Conservation (phyloP, 495 filamentous ascomycete species). For the Pyrenula massariospora region DNA sequence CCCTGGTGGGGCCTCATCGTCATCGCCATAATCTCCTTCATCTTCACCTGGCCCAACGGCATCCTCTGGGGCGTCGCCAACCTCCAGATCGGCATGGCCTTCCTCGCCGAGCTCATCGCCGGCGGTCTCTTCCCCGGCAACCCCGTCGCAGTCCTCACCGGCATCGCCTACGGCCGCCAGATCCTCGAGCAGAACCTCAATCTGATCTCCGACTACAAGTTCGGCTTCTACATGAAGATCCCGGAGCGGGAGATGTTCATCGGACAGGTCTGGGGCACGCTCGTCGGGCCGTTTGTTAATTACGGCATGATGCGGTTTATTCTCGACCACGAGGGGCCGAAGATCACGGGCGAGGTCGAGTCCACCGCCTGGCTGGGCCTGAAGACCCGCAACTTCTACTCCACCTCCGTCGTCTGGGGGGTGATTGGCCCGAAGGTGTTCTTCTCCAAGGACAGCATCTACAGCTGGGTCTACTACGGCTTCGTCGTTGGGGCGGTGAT, state of each 20-base stretch:
- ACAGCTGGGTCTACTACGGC: slow-evolving; percentile 33
- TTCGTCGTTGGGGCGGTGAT: slow-evolving; percentile 36
- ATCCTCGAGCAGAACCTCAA: slow-evolving; percentile 14
- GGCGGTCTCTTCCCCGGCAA: slow-evolving; percentile 69
- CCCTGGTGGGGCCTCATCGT: slow-evolving; percentile 69
- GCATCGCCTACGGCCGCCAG: slow-evolving; percentile 59
- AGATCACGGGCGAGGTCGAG: slow-evolving; percentile 6
- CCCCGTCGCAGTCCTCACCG: slow-evolving; percentile 83
- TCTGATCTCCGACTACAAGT: slow-evolving; percentile 21
- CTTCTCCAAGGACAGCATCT: slow-evolving; percentile 36
- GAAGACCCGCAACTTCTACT: slow-evolving; percentile 9
- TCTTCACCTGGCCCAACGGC: slow-evolving; percentile 74
- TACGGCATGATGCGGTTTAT: slow-evolving; percentile 27
- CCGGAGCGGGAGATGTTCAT: slow-evolving; percentile 27
- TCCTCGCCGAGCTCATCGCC: slow-evolving; percentile 68
- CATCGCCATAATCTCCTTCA: slow-evolving; percentile 53
- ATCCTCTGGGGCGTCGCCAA: slow-evolving; percentile 86
- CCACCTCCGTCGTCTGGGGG: slow-evolving; percentile 24
- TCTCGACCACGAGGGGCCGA: slow-evolving; percentile 16
- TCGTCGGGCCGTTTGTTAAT: slow-evolving; percentile 28
- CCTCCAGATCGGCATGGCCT: slow-evolving; percentile 65
- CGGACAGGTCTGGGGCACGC: slow-evolving; percentile 27
- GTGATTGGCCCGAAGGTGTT: slow-evolving; percentile 38
- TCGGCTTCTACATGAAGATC: slow-evolving; percentile 24
- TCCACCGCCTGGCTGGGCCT: neutral